Conservation (phyloP, 116 monocot genomes). For the Trichopus zeylanicus region DNA sequence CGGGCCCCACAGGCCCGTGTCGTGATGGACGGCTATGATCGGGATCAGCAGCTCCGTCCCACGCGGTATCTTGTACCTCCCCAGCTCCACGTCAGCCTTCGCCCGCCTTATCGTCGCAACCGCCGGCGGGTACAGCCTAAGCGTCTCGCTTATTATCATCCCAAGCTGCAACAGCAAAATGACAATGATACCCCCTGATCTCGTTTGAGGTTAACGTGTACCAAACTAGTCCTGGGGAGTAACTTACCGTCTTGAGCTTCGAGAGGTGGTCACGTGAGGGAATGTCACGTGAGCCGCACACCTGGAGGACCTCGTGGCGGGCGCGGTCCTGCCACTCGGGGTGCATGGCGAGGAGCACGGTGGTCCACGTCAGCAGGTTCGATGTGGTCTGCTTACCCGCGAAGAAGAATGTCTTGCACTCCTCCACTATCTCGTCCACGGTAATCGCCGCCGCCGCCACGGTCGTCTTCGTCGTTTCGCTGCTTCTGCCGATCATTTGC, state of each 20-base stretch:
- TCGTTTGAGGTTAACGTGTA: no score
- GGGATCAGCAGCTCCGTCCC: slow-evolving; percentile 40
- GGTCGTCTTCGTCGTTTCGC: no score
- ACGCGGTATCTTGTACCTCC: slow-evolving; percentile 21
- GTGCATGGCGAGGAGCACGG: no score
- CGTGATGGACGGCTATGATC: slow-evolving; percentile 41
- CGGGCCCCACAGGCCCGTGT: slow-evolving; percentile 26
- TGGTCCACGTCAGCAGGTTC: no score
- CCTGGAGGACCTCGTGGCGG: slow-evolving; percentile 31
- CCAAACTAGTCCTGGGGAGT: no score
- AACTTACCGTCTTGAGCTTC: slow-evolving; percentile 47
- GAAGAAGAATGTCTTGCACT: no score
- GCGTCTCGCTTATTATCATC: slow-evolving; percentile 42
- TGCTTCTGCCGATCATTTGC: slow-evolving; percentile 22
- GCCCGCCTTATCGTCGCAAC: slow-evolving; percentile 30
- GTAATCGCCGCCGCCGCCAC: slow-evolving; percentile 5
- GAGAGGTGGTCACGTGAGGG: slow-evolving; percentile 33
- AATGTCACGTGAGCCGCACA: slow-evolving; percentile 31
- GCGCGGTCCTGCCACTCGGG: slow-evolving; percentile 49
- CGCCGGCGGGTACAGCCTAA: slow-evolving; percentile 38
- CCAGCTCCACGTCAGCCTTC: slow-evolving; percentile 24
- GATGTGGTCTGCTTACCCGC: no score
- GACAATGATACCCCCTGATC: no score
- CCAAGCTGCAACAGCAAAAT: slow-evolving; percentile 20
- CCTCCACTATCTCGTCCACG: slow-evolving; percentile 37